A percentile compares a stretch with the other conserved stretches of the same genome.
These are phyloP conservation scores for Zygosaccharomyces pseudorouxii DNA, from an alignment of 805 yeast genomes.

Conservation along the genomic window DNA sequence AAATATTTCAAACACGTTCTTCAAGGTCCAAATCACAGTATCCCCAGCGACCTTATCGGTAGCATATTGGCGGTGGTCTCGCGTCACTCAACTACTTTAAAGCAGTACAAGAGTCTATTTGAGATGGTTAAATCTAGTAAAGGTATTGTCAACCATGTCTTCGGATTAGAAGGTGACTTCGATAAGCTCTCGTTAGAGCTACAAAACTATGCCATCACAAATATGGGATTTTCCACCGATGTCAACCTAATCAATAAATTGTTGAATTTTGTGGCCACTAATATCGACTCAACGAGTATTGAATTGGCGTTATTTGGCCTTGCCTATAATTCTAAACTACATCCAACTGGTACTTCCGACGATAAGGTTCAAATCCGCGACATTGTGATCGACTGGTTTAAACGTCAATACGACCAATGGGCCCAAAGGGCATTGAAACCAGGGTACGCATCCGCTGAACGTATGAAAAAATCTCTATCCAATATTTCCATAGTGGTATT, in stretches of 20 bases:
- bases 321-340: slow-evolving; percentile 33
- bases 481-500: slow-evolving; percentile 36
- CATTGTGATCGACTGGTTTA: slow-evolving; percentile 55
- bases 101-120: slow-evolving; percentile 57
- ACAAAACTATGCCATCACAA: slow-evolving; percentile 52
- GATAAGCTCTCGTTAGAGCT: slow-evolving; percentile 22
- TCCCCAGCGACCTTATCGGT: slow-evolving; percentile 50
- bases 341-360: neutral
- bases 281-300: slow-evolving; percentile 50
- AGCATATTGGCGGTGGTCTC: slow-evolving; percentile 43
- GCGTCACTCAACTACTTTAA: slow-evolving; percentile 34
- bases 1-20: slow-evolving; percentile 45
- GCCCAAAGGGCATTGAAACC: slow-evolving; percentile 42
- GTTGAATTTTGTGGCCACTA: slow-evolving; percentile 52
- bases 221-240: slow-evolving; percentile 48
- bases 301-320: slow-evolving; percentile 58
- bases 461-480: slow-evolving; percentile 42
- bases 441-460: slow-evolving; percentile 41
- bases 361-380: slow-evolving; percentile 22
- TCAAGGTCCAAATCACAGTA: slow-evolving; percentile 48
- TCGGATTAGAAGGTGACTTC: slow-evolving; percentile 15
- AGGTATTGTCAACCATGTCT: slow-evolving; percentile 37
- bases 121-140: slow-evolving; percentile 50
- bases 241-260: slow-evolving; percentile 47
- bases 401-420: slow-evolving; percentile 49